These are phyloP conservation scores for Boletus insuetus DNA, from an alignment of 768 basidiomycete species.

Conservation along the genomic window DNA sequence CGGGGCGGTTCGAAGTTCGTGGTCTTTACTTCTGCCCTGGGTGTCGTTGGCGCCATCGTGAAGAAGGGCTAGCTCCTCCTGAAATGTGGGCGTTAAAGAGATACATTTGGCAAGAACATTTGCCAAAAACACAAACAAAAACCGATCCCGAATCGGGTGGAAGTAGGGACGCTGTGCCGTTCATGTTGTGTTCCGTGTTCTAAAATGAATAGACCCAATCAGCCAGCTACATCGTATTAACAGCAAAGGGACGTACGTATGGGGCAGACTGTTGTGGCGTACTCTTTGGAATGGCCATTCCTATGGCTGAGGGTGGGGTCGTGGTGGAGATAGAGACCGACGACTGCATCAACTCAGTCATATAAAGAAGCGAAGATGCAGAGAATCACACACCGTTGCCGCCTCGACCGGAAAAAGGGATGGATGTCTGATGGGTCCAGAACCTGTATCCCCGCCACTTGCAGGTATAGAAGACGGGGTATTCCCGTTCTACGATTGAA, in stretches of 20 bases:
- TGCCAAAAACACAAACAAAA: slow-evolving; percentile 21
- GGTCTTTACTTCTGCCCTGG: slow-evolving; percentile 29
- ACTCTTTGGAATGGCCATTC: slow-evolving; percentile 18
- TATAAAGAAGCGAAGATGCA: slow-evolving; percentile 2
- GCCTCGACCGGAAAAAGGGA: slow-evolving; percentile 6
- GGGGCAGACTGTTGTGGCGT: background rate
- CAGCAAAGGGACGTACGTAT: slow-evolving; percentile 9
- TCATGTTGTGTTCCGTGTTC: slow-evolving; percentile 3
- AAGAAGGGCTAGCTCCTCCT: slow-evolving; percentile 35
- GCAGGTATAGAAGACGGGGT: slow-evolving; percentile 13
- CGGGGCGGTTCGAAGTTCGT: slow-evolving; percentile 44
- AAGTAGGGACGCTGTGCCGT: background rate
- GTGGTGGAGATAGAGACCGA: slow-evolving; percentile 1
- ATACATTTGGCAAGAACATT: background rate
- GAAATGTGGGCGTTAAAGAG: background rate
- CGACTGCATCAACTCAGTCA: slow-evolving; percentile 12
- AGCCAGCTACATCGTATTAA: background rate
- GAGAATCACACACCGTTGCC: slow-evolving; percentile 17
- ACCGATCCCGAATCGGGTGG: slow-evolving; percentile 8
- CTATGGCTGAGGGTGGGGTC: background rate
- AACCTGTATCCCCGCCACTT: slow-evolving; percentile 1
- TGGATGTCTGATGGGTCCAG: slow-evolving; percentile 6
- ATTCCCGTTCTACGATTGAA: slow-evolving; percentile 12
- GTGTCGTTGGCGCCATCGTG: slow-evolving; percentile 21
- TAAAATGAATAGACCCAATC: slow-evolving; percentile 2